Percentiles rank a stretch among this genome's conserved stretches.
phyloP scores from a whole-genome alignment of 257 asterid genomes.

The Fraxinus quadrangulata region DNA sequence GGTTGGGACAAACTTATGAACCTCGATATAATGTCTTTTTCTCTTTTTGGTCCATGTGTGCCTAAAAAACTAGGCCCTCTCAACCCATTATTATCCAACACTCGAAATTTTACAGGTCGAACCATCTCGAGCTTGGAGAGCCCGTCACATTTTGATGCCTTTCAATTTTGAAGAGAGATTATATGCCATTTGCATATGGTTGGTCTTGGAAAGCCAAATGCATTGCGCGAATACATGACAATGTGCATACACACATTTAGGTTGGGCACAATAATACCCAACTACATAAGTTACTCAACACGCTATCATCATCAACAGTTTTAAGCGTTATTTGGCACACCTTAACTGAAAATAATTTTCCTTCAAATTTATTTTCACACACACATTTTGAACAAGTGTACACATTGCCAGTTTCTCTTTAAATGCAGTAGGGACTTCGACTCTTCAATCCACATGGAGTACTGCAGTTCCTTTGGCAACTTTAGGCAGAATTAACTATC shows the following conservation, averaged over 20 bases:
- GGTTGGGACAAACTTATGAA: neutral
- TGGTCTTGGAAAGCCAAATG: neutral
- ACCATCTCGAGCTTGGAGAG: neutral
- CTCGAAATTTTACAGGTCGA: neutral
- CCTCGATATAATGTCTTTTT: too few species aligned
- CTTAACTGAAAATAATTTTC: too few species aligned
- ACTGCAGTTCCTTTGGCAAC: neutral
- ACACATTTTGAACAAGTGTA: neutral
- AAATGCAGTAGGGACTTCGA: conserved; percentile 2
- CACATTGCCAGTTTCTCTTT: neutral
- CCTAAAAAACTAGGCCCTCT: neutral
- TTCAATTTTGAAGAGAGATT: neutral
- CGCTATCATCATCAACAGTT: neutral
- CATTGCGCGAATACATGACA: neutral
- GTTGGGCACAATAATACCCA: neutral
- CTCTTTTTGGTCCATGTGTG: too few species aligned
- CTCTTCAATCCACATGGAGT: neutral
- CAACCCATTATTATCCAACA: neutral
- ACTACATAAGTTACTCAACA: neutral
- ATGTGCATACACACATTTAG: neutral
- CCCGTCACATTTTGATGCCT: neutral
- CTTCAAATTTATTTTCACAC: too few species aligned
- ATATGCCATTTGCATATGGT: neutral
- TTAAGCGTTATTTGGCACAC: neutral
- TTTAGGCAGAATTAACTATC: neutral